Base-by-base conservation (phyloP, 495 filamentous ascomycete species). In the Thermochaetoides thermophila region DNA sequence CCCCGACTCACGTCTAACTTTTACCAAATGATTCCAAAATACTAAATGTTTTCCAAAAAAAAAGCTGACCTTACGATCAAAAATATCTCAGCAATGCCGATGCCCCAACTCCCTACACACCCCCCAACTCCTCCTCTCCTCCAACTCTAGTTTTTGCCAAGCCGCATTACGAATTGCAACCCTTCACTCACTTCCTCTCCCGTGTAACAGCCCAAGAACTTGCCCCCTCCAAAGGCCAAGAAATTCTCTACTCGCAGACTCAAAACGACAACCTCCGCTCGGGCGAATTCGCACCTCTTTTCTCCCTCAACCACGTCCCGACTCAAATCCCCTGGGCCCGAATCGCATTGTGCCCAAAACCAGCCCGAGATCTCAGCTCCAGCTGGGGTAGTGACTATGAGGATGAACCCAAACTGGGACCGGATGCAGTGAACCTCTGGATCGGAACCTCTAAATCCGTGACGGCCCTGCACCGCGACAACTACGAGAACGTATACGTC, bases 381-480 rank as follows among this genome's bases (percentile, higher is more conserved):
- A n/a, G n/a, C n/a, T n/a, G n/a, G n/a, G n/a, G n/a, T n/a, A n/a
- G n/a, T n/a, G n/a, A n/a, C n/a, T n/a, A n/a, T n/a, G n/a, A n/a
- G n/a, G n/a, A n/a, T n/a, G n/a, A n/a, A n/a, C n/a, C n/a, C n/a
- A n/a, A n/a, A n/a, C n/a, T n/a, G n/a, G n/a, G n/a, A n/a, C n/a
- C n/a, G n/a, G 79, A 85, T 27, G 80, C 81, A 12, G 67, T 80
- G 39, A 86, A 86, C 48, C 54, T 86, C 40, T 86, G 81, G 81
- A 70, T 86, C 39, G 81, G 81, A 27, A 77, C 76, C 55, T 68
- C 63, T 11, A 50, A 50, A 10, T 78, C 72, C 28, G 57, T 61
- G 1, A 82, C 80, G 0, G 67, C 78, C 2, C 51, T 85, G 35
- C 81, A 86, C 54, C 75, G 73, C 40, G 81, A 86, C 56, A 73